Evolutionary conservation across 257 asterid species (phyloP), one percentile per base, ranked within the genome.

Genomic region (Solanum chiquidenum): DNA sequence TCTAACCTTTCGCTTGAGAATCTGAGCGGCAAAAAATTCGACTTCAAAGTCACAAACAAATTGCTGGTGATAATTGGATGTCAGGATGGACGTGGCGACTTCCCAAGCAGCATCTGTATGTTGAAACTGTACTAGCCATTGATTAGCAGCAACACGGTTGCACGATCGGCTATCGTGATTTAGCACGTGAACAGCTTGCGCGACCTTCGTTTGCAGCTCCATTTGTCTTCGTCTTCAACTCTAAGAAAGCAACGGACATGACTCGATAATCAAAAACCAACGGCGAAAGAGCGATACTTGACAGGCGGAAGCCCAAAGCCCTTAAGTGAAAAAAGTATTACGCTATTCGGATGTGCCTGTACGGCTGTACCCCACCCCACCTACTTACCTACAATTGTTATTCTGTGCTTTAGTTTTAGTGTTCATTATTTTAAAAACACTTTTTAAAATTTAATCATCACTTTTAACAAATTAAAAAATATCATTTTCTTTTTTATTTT

Each of bases 81-180:
- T 90, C 92, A 96, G 99, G 89, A 96, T 91, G 86, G 96, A 94
- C 73, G 97, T 93, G 89, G 98, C 96, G 86, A 94, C 91, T 27
- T 95, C 97, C 99, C 99, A 96, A 60, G 99, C 98, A 82, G 94
- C 96, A 20, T 89, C 91, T 35, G 96, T 92, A 86, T 93, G 99
- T 90, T 96, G 99, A 89, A 96, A 96, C 34, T 96, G 98, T 74
- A 96, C 96, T 33, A 96, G 94, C 99, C 99, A 96, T 86, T 96
- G 99, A 92, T 95, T 96, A 16, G 99, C 98, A 37, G 99, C 99
- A 74, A 96, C 90, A 88, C 99, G 99, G 89, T 94, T 95, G 89
- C 98, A 90, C 84, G 99, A 95, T 86, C 94, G 95, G 10, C 91
- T 85, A 87, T 95, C 98, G 98, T 96, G 99, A 91, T 96, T 96